These are phyloP conservation scores for Craterostigma plantagineum DNA, from an alignment of 257 asterid genomes.

Conservation along the genomic window DNA sequence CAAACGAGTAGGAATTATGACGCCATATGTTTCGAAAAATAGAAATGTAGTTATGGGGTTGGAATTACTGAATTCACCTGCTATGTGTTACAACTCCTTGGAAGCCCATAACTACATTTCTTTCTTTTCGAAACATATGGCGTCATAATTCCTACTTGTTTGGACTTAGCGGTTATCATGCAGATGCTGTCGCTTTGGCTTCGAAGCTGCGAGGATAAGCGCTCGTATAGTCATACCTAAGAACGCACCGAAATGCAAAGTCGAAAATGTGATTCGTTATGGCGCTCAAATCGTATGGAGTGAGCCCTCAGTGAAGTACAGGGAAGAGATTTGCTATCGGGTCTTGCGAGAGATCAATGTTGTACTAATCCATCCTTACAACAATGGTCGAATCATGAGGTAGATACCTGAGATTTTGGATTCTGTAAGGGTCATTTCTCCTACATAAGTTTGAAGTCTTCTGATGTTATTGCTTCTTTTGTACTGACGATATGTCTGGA, in stretches of 20 bases:
- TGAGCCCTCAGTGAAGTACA: slow-evolving; percentile 43
- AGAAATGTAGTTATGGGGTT: too few relatives aligned
- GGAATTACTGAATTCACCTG: too few relatives aligned
- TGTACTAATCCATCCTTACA: slow-evolving; percentile 78
- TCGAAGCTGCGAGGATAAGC: slow-evolving; percentile 77
- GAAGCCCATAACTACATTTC: too few relatives aligned
- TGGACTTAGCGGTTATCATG: slow-evolving; percentile 94
- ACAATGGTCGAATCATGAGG: slow-evolving; percentile 76
- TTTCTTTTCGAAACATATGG: too few relatives aligned
- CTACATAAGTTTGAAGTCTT: too few relatives aligned
- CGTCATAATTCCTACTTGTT: too few relatives aligned
- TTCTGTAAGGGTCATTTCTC: too few relatives aligned
- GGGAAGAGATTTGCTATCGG: slow-evolving; percentile 60
- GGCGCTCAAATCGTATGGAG: slow-evolving; percentile 82
- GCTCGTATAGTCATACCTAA: slow-evolving; percentile 72
- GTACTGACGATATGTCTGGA: slow-evolving; percentile 76
- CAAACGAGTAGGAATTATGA: too few relatives aligned
- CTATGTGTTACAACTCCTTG: too few relatives aligned
- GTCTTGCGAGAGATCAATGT: slow-evolving; percentile 62
- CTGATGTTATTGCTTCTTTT: too few relatives aligned
- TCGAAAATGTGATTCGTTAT: slow-evolving; percentile 73
- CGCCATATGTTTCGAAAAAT: too few relatives aligned
- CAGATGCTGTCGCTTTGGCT: slow-evolving; percentile 94
- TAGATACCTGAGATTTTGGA: slow-evolving; percentile 9
- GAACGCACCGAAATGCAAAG: slow-evolving; percentile 91